phyloP scores from a whole-genome alignment of 2,329 filamentous ascomycete species.

The Clonostachys rhizophaga region DNA sequence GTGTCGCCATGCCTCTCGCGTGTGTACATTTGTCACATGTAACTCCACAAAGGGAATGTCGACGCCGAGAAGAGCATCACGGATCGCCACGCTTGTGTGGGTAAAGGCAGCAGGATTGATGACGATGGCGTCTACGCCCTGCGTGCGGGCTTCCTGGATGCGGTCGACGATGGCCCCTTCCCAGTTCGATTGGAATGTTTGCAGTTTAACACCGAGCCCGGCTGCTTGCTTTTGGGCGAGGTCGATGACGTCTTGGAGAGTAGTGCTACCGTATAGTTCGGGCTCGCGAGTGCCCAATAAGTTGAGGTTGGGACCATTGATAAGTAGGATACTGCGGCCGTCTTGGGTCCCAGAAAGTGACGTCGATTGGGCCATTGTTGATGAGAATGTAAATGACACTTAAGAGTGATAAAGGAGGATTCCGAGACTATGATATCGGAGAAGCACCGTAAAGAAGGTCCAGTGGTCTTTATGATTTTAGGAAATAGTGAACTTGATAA shows the following conservation, averaged over 20 bases:
- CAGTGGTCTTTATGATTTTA: too few species aligned
- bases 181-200: constrained; percentile 71
- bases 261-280: constrained; percentile 66
- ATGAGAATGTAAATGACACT: too few species aligned
- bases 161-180: constrained; percentile 72
- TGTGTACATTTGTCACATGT: constrained; percentile 73
- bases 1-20: constrained; percentile 62
- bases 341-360: constrained; percentile 10
- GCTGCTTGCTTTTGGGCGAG: constrained; percentile 43
- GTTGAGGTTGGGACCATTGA: constrained; percentile 83
- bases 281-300: constrained; percentile 73
- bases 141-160: constrained; percentile 59
- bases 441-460: too few species aligned
- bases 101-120: constrained; percentile 76
- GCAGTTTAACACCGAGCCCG: constrained; percentile 40
- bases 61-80: constrained; percentile 69
- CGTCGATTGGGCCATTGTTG: too few species aligned
- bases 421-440: too few species aligned
- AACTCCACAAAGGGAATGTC: constrained; percentile 71
- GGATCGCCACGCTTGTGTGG: constrained; percentile 70
- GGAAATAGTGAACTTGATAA: too few species aligned
- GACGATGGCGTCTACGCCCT: constrained; percentile 59
- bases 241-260: constrained; percentile 56
- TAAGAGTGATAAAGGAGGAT: too few species aligned
- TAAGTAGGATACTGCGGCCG: constrained; percentile 55